Evolutionary conservation across 495 filamentous ascomycete species (phyloP).

Genomic region (Delitschia confertaspora): DNA sequence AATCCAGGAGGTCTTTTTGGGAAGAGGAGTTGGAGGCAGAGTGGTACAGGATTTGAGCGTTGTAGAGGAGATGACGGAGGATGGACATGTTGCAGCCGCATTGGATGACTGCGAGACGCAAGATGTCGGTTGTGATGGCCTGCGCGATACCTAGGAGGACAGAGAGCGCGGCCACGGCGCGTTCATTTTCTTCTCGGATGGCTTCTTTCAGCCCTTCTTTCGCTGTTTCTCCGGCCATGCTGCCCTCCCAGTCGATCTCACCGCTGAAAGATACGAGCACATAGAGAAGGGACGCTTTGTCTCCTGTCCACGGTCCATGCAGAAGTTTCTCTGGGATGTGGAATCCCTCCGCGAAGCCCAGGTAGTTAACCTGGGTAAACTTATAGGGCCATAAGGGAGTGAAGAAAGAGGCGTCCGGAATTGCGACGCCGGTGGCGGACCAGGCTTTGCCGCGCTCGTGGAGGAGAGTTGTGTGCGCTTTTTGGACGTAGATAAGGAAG

Average conservation of each 20-base stretch:
- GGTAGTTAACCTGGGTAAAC: conserved; percentile 16
- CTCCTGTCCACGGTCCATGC: conserved; percentile 14
- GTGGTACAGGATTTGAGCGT: conserved; percentile 23
- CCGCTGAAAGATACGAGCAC: conserved; percentile 19
- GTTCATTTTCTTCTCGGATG: conserved; percentile 14
- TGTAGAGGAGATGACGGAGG: conserved; percentile 20
- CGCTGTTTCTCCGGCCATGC: conserved; percentile 21
- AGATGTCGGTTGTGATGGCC: conserved; percentile 9
- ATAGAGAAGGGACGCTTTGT: conserved; percentile 21
- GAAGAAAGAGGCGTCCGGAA: conserved; percentile 8
- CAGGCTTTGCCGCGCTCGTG: conserved; percentile 10
- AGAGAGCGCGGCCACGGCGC: conserved; percentile 18
- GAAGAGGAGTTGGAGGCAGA: no score
- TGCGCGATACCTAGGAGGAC: conserved; percentile 15
- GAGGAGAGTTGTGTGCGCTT: conserved; percentile 12
- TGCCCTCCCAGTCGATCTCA: conserved; percentile 21
- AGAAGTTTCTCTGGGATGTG: conserved; percentile 25
- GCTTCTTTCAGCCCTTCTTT: conserved; percentile 21
- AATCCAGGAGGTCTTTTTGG: conserved; percentile 8
- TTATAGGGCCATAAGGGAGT: conserved; percentile 15
- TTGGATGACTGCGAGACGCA: conserved; percentile 14
- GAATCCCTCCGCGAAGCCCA: conserved; percentile 20
- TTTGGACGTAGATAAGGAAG: conserved; percentile 19
- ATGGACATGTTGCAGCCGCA: conserved; percentile 15
- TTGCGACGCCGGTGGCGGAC: conserved; percentile 5